These are phyloP conservation scores for Brasenia schreberi DNA, from an alignment of 164 flowering plant genomes.

Conservation along the genomic window DNA sequence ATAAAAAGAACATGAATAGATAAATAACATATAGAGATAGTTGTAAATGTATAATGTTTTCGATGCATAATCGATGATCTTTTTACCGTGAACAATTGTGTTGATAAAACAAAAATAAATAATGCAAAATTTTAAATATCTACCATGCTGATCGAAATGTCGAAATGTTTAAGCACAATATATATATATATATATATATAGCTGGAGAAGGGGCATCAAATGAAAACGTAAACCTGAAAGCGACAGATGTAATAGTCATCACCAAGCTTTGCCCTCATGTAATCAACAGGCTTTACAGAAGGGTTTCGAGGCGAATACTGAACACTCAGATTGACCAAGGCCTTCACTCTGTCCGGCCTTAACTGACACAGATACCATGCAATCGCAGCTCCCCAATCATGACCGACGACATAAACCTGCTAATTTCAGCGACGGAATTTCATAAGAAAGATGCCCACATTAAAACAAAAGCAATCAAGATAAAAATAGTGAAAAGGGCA, in stretches of 20 bases:
- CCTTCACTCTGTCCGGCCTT: conserved; percentile 73
- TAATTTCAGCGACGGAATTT: neutral
- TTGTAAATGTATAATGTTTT: too few species aligned
- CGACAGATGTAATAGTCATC: conserved; percentile 61
- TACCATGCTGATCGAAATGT: too few species aligned
- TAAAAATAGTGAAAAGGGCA: neutral
- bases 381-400: conserved; percentile 69
- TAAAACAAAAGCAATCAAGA: neutral
- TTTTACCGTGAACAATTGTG: too few species aligned
- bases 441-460: neutral
- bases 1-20: too few species aligned
- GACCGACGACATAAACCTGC: conserved; percentile 70
- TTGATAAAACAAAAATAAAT: too few species aligned
- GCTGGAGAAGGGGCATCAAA: too few species aligned
- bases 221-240: conserved; percentile 53
- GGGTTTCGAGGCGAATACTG: conserved; percentile 39
- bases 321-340: conserved; percentile 62
- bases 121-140: too few species aligned
- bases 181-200: too few species aligned
- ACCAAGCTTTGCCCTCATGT: conserved; percentile 32
- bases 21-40: too few species aligned
- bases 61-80: too few species aligned
- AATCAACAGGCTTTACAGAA: conserved; percentile 18
- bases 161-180: too few species aligned
- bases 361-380: conserved; percentile 59